A percentile compares a stretch with the other conserved stretches of the same genome.
Evolutionary conservation across 23 red algal species (phyloP).

Genomic region (Agarophyton chilense): DNA sequence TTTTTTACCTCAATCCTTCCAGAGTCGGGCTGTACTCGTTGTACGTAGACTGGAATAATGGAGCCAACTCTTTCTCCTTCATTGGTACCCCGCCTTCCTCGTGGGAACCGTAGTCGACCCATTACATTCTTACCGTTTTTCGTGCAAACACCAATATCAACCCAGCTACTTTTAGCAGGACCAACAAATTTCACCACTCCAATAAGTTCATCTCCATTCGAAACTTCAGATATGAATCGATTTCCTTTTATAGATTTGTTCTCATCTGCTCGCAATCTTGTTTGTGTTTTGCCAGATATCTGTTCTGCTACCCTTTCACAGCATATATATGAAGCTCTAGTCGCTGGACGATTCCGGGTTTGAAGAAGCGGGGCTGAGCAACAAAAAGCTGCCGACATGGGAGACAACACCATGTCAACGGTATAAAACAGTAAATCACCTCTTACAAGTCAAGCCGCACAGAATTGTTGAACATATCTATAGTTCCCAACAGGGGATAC

Average conservation of each 20-base stretch:
- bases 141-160: conserved; percentile 41
- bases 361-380: not conserved
- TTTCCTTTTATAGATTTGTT: not conserved
- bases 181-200: conserved; percentile 35
- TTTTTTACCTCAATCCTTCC: conserved; percentile 37
- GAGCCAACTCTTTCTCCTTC: not conserved
- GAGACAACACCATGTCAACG: not conserved
- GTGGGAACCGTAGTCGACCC: conserved; percentile 23
- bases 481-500: too few relatives aligned
- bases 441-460: not conserved
- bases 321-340: not conserved
- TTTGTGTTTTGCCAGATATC: not conserved
- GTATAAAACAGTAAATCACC: not conserved
- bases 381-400: not conserved
- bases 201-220: conserved; percentile 33
- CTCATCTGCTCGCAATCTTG: not conserved
- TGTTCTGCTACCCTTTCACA: not conserved
- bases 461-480: not conserved
- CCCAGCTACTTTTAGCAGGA: conserved; percentile 55
- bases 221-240: conserved; percentile 37
- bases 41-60: conserved; percentile 50
- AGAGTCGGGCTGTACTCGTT: conserved; percentile 12
- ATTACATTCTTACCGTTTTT: not conserved
- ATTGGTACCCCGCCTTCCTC: not conserved
- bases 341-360: not conserved